These are phyloP conservation scores for Candida montana DNA, from an alignment of 805 yeast genomes.

Conservation along the genomic window DNA sequence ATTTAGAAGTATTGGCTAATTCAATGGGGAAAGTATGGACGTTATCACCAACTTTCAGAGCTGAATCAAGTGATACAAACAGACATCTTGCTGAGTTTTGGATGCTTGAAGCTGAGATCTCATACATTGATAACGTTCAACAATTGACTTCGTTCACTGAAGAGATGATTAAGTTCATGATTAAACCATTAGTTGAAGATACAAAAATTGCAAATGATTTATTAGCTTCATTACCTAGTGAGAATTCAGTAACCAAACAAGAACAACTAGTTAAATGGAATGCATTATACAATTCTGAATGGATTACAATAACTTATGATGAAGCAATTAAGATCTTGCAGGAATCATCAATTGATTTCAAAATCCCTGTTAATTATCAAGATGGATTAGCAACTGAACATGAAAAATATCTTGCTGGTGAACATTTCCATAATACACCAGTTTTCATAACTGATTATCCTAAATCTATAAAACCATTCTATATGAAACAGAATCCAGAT, in stretches of 20 bases:
- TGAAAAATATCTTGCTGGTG: slow-evolving; percentile 85
- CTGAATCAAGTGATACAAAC: slow-evolving; percentile 86
- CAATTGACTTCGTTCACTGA: slow-evolving; percentile 67
- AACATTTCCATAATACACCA: slow-evolving; percentile 53
- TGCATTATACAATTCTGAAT: slow-evolving; percentile 38
- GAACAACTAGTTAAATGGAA: slow-evolving; percentile 52
- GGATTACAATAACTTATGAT: slow-evolving; percentile 71
- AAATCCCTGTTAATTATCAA: slow-evolving; percentile 57
- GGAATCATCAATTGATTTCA: slow-evolving; percentile 28
- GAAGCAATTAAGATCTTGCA: slow-evolving; percentile 62
- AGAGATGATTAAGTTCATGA: slow-evolving; percentile 55
- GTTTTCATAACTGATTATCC: slow-evolving; percentile 93
- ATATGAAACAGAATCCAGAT: slow-evolving; percentile 62
- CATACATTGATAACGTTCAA: slow-evolving; percentile 51
- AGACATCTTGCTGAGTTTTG: slow-evolving; percentile 93
- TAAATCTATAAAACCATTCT: slow-evolving; percentile 71
- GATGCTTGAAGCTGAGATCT: slow-evolving; percentile 94
- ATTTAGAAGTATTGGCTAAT: slow-evolving; percentile 72
- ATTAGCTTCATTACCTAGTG: slow-evolving; percentile 19
- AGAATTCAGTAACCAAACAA: slow-evolving; percentile 28
- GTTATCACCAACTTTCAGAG: slow-evolving; percentile 86
- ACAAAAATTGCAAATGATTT: slow-evolving; percentile 21
- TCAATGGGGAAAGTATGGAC: slow-evolving; percentile 84
- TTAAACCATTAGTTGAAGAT: slow-evolving; percentile 25
- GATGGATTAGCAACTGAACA: slow-evolving; percentile 75